These are phyloP conservation scores for Phialophora chinensis DNA, from an alignment of 2,329 filamentous ascomycete genomes.

Conservation along the genomic window DNA sequence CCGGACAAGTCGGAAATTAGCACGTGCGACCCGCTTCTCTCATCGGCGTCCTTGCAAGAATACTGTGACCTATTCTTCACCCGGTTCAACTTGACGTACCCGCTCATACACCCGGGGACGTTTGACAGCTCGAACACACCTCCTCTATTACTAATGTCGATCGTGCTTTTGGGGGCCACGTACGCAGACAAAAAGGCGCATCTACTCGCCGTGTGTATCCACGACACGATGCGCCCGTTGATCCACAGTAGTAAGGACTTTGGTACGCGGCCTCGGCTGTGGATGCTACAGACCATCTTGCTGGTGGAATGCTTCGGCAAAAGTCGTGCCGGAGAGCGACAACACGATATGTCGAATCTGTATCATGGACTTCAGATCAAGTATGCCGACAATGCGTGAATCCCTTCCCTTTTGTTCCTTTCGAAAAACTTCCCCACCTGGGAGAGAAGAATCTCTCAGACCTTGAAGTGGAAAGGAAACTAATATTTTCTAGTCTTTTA, in stretches of 20 bases:
- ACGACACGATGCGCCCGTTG: conserved; percentile 64
- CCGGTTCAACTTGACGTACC: background rate
- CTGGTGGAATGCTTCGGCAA: conserved; percentile 1
- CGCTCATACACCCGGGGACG: background rate
- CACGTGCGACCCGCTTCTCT: background rate
- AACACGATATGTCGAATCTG: background rate
- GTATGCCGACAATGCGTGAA: background rate
- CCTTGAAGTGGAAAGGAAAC: background rate
- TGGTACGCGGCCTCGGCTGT: conserved; percentile 61
- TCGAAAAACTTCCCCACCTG: background rate
- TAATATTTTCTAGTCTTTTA: background rate
- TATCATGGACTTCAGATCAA: background rate
- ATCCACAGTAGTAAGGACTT: conserved; percentile 65
- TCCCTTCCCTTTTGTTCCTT: too few species aligned
- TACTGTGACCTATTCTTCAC: background rate
- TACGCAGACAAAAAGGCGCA: conserved; percentile 66
- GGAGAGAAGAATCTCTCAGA: background rate
- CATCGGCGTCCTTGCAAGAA: background rate
- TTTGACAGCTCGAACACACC: conserved; percentile 40
- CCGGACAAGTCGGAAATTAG: background rate
- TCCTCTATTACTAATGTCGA: conserved; percentile 59
- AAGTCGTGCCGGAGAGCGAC: background rate
- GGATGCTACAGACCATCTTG: conserved; percentile 3
- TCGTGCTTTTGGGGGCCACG: conserved; percentile 65
- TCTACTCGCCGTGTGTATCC: conserved; percentile 66